Base-by-base conservation (phyloP, 306 rosid genomes). In the Fagus sylvatica region DNA sequence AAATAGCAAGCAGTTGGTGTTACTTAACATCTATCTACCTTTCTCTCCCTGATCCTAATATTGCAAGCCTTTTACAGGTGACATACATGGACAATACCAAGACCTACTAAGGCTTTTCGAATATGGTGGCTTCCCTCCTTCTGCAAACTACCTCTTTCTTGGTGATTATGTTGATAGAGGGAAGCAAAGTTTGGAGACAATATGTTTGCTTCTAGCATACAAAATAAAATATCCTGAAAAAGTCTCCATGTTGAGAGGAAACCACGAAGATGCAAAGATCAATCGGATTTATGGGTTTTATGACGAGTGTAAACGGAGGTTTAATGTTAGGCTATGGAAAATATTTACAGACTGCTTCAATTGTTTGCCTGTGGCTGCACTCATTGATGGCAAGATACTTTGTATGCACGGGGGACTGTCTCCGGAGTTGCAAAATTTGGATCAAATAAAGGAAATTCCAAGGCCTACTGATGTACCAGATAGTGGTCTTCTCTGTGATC, bases 161-260 rank as follows among this genome's bases (percentile, higher is more conserved):
- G 98, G 98, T 22, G 98, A 93, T 80, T 93, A 93, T 55, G 98
- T 92, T 4, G 97, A 90, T 75, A 82, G 97, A 80, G 97, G 97
- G 78, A 92, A 90, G 90, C 96, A 92, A 80, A 92, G 97, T 75
- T 83, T 92, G 86, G 97, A 92, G 89, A 92, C 96, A 4, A 90
- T 92, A 82, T 93, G 97, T 75, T 79, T 93, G 85, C 96, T 93
- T 69, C 80, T 93, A 84, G 89, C 97, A 55, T 90, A 89, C 87
- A 93, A 93, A 82, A 87, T 93, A 56, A 89, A 83, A 81, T 85
- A 88, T 78, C 98, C 96, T 2, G 91, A 90, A 68, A 91, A 77
- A 74, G 54, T 93, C 69, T 53, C 39, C 56, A 91, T 93, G 33
- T 75, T 93, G 87, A 85, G 98, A 77, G 98, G 98, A 79, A 93